phyloP scores from a whole-genome alignment of 2,329 filamentous ascomycete genomes.

The Fusarium sulawesiense region DNA sequence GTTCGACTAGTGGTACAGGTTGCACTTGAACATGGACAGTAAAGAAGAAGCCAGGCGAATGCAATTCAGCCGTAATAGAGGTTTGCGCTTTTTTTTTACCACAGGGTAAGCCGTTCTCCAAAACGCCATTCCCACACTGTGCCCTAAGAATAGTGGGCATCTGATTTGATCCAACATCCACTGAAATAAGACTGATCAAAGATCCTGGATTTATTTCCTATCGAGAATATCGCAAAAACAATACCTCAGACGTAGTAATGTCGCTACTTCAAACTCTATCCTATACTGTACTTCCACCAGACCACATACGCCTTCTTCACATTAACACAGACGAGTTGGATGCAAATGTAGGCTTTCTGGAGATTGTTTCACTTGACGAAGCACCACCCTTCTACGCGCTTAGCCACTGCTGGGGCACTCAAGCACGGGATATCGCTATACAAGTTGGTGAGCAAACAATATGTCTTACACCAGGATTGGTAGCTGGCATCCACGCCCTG shows the following conservation, averaged over 20 bases:
- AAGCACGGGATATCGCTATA: background rate
- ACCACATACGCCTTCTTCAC: background rate
- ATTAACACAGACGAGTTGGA: background rate
- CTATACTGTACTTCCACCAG: background rate
- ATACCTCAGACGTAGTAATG: background rate
- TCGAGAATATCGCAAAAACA: background rate
- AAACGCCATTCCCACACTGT: background rate
- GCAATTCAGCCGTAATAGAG: background rate
- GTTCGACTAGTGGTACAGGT: background rate
- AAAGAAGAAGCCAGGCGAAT: background rate
- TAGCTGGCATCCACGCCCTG: background rate
- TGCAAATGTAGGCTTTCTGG: background rate
- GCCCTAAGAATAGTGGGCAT: background rate
- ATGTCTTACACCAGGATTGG: background rate
- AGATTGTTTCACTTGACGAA: background rate
- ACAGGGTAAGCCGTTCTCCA: background rate
- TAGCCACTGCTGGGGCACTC: slow-evolving; percentile 1
- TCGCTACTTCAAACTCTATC: background rate
- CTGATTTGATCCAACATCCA: background rate
- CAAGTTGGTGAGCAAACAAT: background rate
- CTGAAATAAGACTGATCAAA: background rate
- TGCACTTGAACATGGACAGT: background rate
- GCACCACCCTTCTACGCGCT: background rate
- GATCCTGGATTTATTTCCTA: background rate
- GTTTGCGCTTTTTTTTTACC: background rate